Conservation (phyloP, 1,139 yeast species). For the Debaryomyces fabryi region DNA sequence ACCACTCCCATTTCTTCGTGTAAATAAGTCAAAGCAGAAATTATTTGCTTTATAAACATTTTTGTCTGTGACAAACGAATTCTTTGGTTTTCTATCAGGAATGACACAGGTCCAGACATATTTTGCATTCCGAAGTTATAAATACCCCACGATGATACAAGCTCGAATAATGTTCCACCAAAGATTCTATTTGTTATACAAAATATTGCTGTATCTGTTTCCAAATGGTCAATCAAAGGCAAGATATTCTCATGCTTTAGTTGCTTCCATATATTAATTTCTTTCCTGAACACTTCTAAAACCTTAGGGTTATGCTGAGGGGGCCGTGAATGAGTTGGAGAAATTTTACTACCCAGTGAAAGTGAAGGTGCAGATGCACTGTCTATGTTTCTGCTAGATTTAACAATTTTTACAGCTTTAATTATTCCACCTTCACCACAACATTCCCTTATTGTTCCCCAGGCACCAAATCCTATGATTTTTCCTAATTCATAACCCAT, state of each 20-base stretch:
- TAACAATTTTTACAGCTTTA: slow-evolving; percentile 79
- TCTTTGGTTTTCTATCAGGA: slow-evolving; percentile 31
- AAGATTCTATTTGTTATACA: slow-evolving; percentile 71
- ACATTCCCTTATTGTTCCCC: slow-evolving; percentile 89
- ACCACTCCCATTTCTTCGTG: slow-evolving; percentile 69
- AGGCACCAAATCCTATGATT: slow-evolving; percentile 89
- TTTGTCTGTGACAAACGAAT: slow-evolving; percentile 24
- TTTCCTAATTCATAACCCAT: slow-evolving; percentile 67
- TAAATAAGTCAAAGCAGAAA: slow-evolving; percentile 67
- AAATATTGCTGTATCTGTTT: slow-evolving; percentile 65
- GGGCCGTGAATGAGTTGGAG: slow-evolving; percentile 1
- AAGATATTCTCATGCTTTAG: slow-evolving; percentile 67
- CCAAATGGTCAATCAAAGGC: slow-evolving; percentile 61
- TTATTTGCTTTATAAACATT: slow-evolving; percentile 51
- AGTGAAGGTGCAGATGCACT: slow-evolving; percentile 10
- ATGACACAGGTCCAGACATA: slow-evolving; percentile 35
- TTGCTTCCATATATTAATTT: slow-evolving; percentile 73
- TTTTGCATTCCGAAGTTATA: slow-evolving; percentile 31
- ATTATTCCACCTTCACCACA: slow-evolving; percentile 42
- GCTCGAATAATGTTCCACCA: slow-evolving; percentile 83
- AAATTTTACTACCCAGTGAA: slow-evolving; percentile 12
- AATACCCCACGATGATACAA: slow-evolving; percentile 69
- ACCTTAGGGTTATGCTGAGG: slow-evolving; percentile 31
- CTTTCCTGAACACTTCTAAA: slow-evolving; percentile 62
- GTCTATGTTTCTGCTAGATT: slow-evolving; percentile 43